These are phyloP conservation scores for Mucor piriformis DNA, from an alignment of 371 early-diverging fungal species.

Conservation along the genomic window DNA sequence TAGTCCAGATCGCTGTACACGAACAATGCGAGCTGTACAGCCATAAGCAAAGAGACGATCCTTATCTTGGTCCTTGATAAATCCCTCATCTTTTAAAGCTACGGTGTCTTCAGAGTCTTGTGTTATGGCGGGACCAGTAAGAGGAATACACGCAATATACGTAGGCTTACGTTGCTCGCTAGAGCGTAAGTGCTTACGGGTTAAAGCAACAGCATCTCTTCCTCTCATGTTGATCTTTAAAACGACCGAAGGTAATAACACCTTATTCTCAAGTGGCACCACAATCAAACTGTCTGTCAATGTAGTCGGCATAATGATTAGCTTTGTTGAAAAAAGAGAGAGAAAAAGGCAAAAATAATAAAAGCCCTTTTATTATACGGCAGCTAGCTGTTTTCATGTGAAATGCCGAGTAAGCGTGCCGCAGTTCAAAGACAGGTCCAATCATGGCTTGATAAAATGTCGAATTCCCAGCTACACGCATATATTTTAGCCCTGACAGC, in stretches of 20 bases:
- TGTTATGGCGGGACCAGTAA: not conserved
- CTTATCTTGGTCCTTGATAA: slow-evolving; percentile 22
- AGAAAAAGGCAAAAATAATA: not conserved
- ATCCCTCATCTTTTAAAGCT: slow-evolving; percentile 23
- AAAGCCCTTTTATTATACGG: not conserved
- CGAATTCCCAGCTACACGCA: no score
- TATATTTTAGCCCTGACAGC: no score
- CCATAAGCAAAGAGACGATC: slow-evolving; percentile 38
- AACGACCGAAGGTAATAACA: slow-evolving; percentile 51
- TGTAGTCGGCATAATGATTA: slow-evolving; percentile 5
- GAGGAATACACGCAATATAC: slow-evolving; percentile 45
- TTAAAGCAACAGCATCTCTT: slow-evolving; percentile 39
- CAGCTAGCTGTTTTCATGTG: no score
- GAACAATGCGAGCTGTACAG: slow-evolving; percentile 47
- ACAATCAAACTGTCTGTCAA: slow-evolving; percentile 28
- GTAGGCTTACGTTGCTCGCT: slow-evolving; percentile 35
- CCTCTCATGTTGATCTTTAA: slow-evolving; percentile 40
- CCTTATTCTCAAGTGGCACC: slow-evolving; percentile 47
- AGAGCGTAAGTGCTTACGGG: slow-evolving; percentile 30
- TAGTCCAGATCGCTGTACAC: slow-evolving; percentile 42
- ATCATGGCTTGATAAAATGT: no score
- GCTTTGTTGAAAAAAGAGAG: not conserved
- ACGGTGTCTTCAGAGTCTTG: not conserved
- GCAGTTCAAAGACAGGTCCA: no score
- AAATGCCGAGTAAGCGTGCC: no score